Conservation (phyloP, 2,329 filamentous ascomycete genomes). For the Truncatella angustata region DNA sequence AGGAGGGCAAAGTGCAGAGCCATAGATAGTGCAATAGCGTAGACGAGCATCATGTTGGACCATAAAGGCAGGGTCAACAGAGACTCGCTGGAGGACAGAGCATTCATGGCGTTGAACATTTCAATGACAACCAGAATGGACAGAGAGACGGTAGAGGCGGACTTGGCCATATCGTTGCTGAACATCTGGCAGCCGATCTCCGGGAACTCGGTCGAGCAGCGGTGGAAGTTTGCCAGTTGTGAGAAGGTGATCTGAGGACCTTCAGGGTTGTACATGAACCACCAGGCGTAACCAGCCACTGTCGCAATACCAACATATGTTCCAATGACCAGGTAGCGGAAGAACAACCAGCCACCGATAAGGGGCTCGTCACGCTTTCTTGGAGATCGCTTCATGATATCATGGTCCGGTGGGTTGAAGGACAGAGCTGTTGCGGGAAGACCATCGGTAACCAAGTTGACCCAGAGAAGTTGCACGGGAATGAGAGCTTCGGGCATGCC, state of each 20-base stretch:
- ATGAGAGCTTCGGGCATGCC: constrained; percentile 98
- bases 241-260: constrained; percentile 90
- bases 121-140: constrained; percentile 95
- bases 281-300: constrained; percentile 98
- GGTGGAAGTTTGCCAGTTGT: constrained; percentile 91
- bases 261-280: constrained; percentile 93
- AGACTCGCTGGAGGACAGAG: constrained; percentile 90
- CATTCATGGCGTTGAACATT: constrained; percentile 99
- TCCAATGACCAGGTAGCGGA: constrained; percentile 95
- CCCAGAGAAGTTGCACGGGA: constrained; percentile 96
- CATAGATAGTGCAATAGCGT: constrained; percentile 92
- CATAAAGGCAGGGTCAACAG: constrained; percentile 92
- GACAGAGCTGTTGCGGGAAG: constrained; percentile 93
- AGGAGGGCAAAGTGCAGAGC: constrained; percentile 89
- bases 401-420: constrained; percentile 98
- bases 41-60: constrained; percentile 98
- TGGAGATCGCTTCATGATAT: constrained; percentile 92
- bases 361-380: constrained; percentile 90
- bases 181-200: constrained; percentile 95
- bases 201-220: constrained; percentile 80
- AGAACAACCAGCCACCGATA: constrained; percentile 94
- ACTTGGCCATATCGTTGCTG: constrained; percentile 77
- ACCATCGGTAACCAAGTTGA: constrained; percentile 96
- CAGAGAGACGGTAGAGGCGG: constrained; percentile 89
- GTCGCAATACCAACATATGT: constrained; percentile 93